Base-by-base conservation (phyloP, 768 basidiomycete species). In the Phallus indusiatus region DNA sequence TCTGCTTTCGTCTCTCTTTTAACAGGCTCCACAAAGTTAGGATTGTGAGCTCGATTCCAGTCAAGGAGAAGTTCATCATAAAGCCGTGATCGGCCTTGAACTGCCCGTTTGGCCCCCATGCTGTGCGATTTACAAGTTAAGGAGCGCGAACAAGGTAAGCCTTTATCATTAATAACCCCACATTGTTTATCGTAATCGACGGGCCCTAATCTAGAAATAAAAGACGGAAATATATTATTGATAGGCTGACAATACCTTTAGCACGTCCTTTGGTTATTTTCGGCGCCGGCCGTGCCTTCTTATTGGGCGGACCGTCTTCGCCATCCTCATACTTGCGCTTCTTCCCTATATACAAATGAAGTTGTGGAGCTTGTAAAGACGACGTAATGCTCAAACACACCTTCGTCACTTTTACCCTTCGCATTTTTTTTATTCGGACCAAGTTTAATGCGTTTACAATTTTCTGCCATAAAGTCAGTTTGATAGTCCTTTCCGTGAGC, bases 121-220 rank as follows among this genome's bases (percentile, higher is more conserved):
- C 91, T 88, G 69, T 99, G 95, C 5, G 95, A 92, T 72, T 99
- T 99, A 76, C 95, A 99, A 0, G 95, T 97, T 37, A 99, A 80
- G 7, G 93, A 93, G 24, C 95, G 89, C 12, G 93, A 92, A 68
- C 95, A 99, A 0, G 91, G 93, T 7, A 92, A 74, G 48, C 81
- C 81, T 71, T 96, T 96, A 74, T 95, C 94, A 73, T 95, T 97
- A 70, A 96, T 95, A 37, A 98, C 95, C 54, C 95, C 94, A 66
- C 95, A 98, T 64, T 96, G 94, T 58, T 81, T 85, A 74, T 96
- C 91, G 63, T 85, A 83, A 72, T 97, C 88, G 53, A 95, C 83
- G 3, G 94, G 93, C 1, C 90, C 69, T 66, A 54, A 42, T 16
- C 53, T 9, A 22, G n/a, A 51, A 46, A 54, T 47, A 34, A 57